Evolutionary conservation across 1,284 basidiomycete species (phyloP), one percentile per base, ranked within the genome.

Genomic region (Apiotrichum brassicae): DNA sequence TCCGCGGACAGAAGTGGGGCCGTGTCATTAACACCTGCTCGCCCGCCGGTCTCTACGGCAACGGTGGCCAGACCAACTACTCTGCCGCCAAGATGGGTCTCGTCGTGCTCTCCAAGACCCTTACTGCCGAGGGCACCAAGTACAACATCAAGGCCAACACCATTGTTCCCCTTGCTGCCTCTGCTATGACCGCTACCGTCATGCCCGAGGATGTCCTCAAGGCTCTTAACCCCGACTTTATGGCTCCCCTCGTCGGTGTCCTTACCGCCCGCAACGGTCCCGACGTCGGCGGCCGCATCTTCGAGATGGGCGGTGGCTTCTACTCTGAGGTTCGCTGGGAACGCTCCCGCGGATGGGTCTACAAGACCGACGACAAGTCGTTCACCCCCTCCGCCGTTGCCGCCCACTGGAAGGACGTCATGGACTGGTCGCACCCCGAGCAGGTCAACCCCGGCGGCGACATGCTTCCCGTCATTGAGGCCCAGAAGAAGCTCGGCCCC

Each of bases 161-260:
- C 20, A 87, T 99, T 59, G 93, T 89, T 7, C 95, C 94, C 6
- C 85, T 91, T 60, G 92, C 92, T 24, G 92, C 92, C 0, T 93
- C 90, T 6, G 82, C 83, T 25, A 94, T 97, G 88, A 93, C 90
- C 3, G 90, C 85, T 63, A 94, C 91, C 0, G 78, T 97, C 66
- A 91, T 97, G 87, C 91, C 94, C 14, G 87, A 88, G n/a, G 94
- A 98, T 58, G 86, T 97, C 81, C 83, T 99, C 56, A 86, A 83
- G 44, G 85, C 90, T 63, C 76, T 98, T 47, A 89, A 88, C 81
- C 95, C 95, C 30, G 88, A 91, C 66, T 91, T 86, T 59, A 86
- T 99, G 41, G 92, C 91, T 1, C 93, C 95, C 3, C 84, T 98
- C 54, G 90, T 97, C 40, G 84, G 80, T 23, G 86, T 74, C 26